phyloP scores from a whole-genome alignment of 1,284 basidiomycete genomes.

The Entoloma clypeatum region DNA sequence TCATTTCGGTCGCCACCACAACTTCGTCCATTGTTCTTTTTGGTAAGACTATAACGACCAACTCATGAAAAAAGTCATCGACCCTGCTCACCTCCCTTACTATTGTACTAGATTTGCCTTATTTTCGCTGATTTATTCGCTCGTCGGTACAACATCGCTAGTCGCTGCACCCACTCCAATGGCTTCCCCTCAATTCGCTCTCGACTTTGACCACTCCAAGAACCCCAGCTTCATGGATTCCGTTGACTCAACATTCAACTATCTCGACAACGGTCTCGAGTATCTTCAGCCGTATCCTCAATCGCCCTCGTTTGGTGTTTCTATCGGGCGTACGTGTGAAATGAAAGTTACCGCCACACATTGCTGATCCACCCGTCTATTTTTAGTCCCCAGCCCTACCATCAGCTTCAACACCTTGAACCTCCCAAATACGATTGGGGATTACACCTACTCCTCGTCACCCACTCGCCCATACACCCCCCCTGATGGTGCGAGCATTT shows the following conservation, averaged over 20 bases:
- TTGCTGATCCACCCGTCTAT: slow-evolving; percentile 18
- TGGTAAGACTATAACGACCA: slow-evolving; percentile 16
- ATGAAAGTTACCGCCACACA: slow-evolving; percentile 7
- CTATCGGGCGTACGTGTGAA: slow-evolving; percentile 40
- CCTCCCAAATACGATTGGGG: slow-evolving; percentile 51
- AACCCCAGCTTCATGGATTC: slow-evolving; percentile 39
- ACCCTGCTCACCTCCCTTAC: slow-evolving; percentile 21
- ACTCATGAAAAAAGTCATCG: slow-evolving; percentile 7
- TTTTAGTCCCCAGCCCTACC: slow-evolving; percentile 43
- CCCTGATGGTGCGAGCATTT: slow-evolving; percentile 57
- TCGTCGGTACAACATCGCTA: slow-evolving; percentile 24
- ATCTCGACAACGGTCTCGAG: slow-evolving; percentile 51
- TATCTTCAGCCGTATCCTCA: slow-evolving; percentile 46
- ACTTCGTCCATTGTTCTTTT: slow-evolving; percentile 17
- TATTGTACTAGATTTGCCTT: slow-evolving; percentile 19
- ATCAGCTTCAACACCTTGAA: slow-evolving; percentile 61
- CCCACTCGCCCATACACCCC: slow-evolving; percentile 68
- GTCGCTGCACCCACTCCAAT: slow-evolving; percentile 11
- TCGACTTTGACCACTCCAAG: slow-evolving; percentile 45
- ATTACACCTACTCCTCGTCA: slow-evolving; percentile 62
- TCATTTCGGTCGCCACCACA: slow-evolving; percentile 33
- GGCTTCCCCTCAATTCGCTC: slow-evolving; percentile 26
- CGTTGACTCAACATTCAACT: slow-evolving; percentile 55
- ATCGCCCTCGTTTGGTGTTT: slow-evolving; percentile 39
- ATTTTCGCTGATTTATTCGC: slow-evolving; percentile 24